These are phyloP conservation scores for Debaryomyces tyrocola DNA, from an alignment of 805 yeast species.

Conservation along the genomic window DNA sequence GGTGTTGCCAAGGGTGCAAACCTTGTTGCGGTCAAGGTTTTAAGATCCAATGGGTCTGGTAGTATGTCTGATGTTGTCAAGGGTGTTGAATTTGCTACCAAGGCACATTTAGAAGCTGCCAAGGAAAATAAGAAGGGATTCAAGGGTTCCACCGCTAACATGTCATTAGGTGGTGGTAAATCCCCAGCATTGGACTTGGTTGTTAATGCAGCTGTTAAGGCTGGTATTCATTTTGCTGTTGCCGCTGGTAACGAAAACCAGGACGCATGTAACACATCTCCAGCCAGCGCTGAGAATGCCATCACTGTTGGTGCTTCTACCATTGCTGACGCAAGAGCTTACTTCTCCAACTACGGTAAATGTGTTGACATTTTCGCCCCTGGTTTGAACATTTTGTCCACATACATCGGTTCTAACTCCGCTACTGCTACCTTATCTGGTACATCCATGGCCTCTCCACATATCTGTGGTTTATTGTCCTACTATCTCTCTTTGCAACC, in stretches of 20 bases:
- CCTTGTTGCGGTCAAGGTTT: constrained; percentile 79
- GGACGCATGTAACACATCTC: constrained; percentile 91
- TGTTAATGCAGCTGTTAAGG: constrained; percentile 83
- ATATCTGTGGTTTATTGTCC: constrained; percentile 86
- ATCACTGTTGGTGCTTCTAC: constrained; percentile 96
- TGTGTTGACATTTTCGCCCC: constrained; percentile 98
- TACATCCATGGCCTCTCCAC: constrained; percentile 98
- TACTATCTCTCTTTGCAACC: constrained; percentile 89
- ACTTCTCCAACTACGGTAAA: constrained; percentile 91
- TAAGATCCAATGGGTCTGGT: constrained; percentile 81
- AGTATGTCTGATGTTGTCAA: constrained; percentile 79
- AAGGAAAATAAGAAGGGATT: constrained; percentile 59
- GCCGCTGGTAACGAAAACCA: constrained; percentile 96
- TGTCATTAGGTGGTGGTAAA: constrained; percentile 93
- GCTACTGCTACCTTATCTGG: constrained; percentile 88
- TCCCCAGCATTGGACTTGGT: constrained; percentile 86
- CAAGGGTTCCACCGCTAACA: constrained; percentile 86
- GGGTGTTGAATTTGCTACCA: constrained; percentile 84
- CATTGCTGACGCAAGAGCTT: constrained; percentile 84
- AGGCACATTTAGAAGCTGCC: constrained; percentile 58
- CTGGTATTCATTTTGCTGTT: constrained; percentile 89
- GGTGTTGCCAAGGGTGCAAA: constrained; percentile 85
- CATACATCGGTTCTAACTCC: constrained; percentile 72
- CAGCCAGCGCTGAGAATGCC: constrained; percentile 82
- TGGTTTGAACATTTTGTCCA: constrained; percentile 84